Evolutionary conservation across 371 early-diverging fungal species (phyloP).

Genomic region (Conidiobolus incongruus): DNA sequence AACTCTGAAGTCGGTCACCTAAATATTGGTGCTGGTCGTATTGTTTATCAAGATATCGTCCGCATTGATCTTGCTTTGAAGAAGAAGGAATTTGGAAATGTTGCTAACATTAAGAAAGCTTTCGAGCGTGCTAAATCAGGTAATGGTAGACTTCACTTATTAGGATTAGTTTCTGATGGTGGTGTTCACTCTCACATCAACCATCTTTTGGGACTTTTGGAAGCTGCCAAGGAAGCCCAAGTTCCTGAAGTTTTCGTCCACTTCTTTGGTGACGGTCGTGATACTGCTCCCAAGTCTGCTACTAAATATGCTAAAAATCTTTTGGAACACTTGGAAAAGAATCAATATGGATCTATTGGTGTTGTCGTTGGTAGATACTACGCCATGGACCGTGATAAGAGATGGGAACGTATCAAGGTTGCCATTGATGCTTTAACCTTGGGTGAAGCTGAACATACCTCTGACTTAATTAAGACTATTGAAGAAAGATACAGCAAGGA

Average conservation of each 20-base stretch:
- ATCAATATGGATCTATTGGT: conserved; percentile 66
- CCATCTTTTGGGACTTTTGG: conserved; percentile 70
- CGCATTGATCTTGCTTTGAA: conserved; percentile 81
- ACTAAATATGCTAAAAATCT: conserved; percentile 46
- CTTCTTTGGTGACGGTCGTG: conserved; percentile 98
- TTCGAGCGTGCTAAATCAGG: conserved; percentile 66
- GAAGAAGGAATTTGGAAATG: conserved; percentile 49
- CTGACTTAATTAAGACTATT: conserved; percentile 41
- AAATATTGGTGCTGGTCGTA: conserved; percentile 98
- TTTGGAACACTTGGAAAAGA: conserved; percentile 27
- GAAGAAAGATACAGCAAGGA: conserved; percentile 61
- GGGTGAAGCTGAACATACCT: conserved; percentile 55
- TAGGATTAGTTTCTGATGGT: conserved; percentile 98
- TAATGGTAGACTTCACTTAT: conserved; percentile 82
- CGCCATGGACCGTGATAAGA: conserved; percentile 99
- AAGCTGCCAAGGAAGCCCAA: conserved; percentile 58
- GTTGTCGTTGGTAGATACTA: conserved; percentile 96
- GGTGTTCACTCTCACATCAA: conserved; percentile 98
- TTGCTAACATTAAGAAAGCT: conserved; percentile 52
- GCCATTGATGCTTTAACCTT: conserved; percentile 78
- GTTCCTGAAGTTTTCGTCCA: conserved; percentile 87
- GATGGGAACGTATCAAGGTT: conserved; percentile 91
- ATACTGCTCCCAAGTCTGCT: conserved; percentile 85
- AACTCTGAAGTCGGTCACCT: conserved; percentile 99
- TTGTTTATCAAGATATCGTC: conserved; percentile 97